These are phyloP conservation scores for Rhizomucor miehei DNA, from an alignment of 371 early-diverging fungal species.

Conservation along the genomic window DNA sequence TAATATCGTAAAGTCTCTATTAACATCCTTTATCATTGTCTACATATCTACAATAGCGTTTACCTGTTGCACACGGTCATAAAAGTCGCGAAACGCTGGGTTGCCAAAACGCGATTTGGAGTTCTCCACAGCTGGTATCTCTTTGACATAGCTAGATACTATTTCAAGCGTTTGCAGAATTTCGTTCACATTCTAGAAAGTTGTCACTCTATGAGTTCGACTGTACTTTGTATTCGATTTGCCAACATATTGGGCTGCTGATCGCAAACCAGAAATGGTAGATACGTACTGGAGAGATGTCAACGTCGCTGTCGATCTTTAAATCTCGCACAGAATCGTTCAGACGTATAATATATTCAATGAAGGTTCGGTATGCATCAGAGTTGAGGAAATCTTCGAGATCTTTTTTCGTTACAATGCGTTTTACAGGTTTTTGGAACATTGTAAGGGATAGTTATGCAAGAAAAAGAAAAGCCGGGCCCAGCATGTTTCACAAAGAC, in stretches of 20 bases:
- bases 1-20: not conserved
- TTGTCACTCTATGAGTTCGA: not conserved
- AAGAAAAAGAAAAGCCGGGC: not conserved
- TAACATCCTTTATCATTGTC: not conserved
- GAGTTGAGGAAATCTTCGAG: slow-evolving; percentile 75
- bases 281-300: slow-evolving; percentile 46
- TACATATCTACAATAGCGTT: slow-evolving; percentile 1
- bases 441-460: slow-evolving; percentile 14
- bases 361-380: slow-evolving; percentile 56
- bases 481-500: not conserved
- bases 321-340: slow-evolving; percentile 71
- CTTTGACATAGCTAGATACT: slow-evolving; percentile 59
- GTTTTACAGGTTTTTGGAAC: slow-evolving; percentile 53
- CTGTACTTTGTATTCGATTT: too few relatives aligned
- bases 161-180: slow-evolving; percentile 63
- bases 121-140: slow-evolving; percentile 76
- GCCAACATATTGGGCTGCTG: not conserved
- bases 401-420: slow-evolving; percentile 86
- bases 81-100: slow-evolving; percentile 84
- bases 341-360: slow-evolving; percentile 69
- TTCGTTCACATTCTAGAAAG: slow-evolving; percentile 49
- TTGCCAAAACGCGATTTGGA: slow-evolving; percentile 89
- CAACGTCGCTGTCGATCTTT: slow-evolving; percentile 48
- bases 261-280: not conserved
- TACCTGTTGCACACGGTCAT: slow-evolving; percentile 64